These are phyloP conservation scores for Pyrrhoderma lamaoense DNA, from an alignment of 1,284 basidiomycete genomes.

Conservation along the genomic window DNA sequence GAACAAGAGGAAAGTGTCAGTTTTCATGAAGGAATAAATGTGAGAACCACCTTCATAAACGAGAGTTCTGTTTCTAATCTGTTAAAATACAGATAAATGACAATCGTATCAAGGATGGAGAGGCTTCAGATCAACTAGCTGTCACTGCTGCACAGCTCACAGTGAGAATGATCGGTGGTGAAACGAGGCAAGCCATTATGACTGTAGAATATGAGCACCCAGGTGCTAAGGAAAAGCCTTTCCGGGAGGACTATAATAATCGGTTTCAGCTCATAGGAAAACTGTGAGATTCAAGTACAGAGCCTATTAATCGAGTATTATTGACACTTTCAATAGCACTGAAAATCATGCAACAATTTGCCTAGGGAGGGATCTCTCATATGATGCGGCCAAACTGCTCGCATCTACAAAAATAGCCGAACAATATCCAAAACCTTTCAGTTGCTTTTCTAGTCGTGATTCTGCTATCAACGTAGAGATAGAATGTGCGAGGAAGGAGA, in stretches of 20 bases:
- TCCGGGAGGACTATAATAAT: conserved; percentile 4
- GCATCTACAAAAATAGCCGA: conserved; percentile 26
- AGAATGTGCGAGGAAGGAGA: background rate
- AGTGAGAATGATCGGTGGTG: conserved; percentile 22
- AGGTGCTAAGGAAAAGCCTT: background rate
- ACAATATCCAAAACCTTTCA: conserved; percentile 25
- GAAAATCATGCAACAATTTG: conserved; percentile 21
- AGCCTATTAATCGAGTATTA: too few relatives aligned
- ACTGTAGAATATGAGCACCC: conserved; percentile 14
- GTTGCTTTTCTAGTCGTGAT: conserved; percentile 24
- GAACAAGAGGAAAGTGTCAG: conserved; percentile 50
- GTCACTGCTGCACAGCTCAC: background rate
- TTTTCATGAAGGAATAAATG: conserved; percentile 36
- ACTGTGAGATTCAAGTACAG: too few relatives aligned
- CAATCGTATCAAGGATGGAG: conserved; percentile 1
- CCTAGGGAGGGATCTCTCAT: conserved; percentile 25
- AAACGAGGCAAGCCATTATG: conserved; percentile 21
- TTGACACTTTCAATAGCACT: background rate
- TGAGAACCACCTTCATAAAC: conserved; percentile 20
- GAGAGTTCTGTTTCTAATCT: background rate
- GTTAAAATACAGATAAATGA: background rate
- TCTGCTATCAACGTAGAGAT: background rate
- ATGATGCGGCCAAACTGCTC: conserved; percentile 27
- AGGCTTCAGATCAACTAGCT: background rate
- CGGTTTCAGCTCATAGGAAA: conserved; percentile 5